A percentile compares a stretch with the other conserved stretches of the same genome.
These are phyloP conservation scores for Tagetes patula DNA, from an alignment of 129 eudicot species.

Conservation along the genomic window DNA sequence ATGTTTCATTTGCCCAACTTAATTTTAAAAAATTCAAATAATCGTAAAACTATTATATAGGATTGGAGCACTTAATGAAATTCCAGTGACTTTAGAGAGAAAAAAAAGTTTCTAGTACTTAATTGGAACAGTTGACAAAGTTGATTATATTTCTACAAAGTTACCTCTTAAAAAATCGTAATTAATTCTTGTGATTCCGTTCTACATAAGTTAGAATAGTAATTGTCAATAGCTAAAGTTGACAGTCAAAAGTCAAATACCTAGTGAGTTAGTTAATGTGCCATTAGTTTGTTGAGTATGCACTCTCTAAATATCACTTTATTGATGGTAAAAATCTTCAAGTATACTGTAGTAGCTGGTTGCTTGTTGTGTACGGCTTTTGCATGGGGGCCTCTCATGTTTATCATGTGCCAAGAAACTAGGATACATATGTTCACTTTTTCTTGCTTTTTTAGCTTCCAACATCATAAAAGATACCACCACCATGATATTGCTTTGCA, in stretches of 20 bases:
- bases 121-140: too few relatives aligned
- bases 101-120: too few relatives aligned
- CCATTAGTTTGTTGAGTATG: slow-evolving; percentile 1
- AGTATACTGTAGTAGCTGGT: background rate
- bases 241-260: background rate
- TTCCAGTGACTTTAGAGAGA: too few relatives aligned
- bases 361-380: background rate
- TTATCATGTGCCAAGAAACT: background rate
- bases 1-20: too few relatives aligned
- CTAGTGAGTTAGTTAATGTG: background rate
- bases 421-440: slow-evolving; percentile 3
- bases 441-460: slow-evolving; percentile 18
- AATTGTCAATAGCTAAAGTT: background rate
- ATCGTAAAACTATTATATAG: too few relatives aligned
- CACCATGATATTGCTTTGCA: slow-evolving; percentile 14
- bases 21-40: too few relatives aligned
- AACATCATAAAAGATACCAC: slow-evolving; percentile 20
- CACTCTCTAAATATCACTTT: background rate
- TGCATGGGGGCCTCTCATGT: slow-evolving; percentile 20
- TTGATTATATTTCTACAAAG: too few relatives aligned
- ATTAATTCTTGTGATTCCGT: too few relatives aligned
- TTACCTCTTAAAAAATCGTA: too few relatives aligned
- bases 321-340: background rate
- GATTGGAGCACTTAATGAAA: too few relatives aligned
- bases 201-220: background rate